These are phyloP conservation scores for Cucumis cinereus DNA, from an alignment of 306 rosid genomes.

Conservation along the genomic window DNA sequence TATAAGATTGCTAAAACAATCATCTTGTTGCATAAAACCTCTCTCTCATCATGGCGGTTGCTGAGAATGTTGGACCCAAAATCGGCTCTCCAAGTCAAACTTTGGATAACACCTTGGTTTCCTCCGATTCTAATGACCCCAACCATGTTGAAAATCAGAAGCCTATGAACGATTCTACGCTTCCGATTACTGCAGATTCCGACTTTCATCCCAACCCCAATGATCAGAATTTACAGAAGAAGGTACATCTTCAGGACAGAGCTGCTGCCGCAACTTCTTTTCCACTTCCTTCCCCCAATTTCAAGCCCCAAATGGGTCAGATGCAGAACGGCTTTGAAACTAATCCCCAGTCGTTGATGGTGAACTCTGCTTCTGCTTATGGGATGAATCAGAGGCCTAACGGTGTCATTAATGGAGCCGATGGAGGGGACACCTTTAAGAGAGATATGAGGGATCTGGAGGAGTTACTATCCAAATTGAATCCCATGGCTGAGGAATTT, in stretches of 20 bases:
- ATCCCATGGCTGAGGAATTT: constrained; percentile 97
- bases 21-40: background rate
- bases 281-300: constrained; percentile 31
- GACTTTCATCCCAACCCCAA: constrained; percentile 25
- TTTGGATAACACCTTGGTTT: constrained; percentile 42
- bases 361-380: constrained; percentile 16
- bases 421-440: constrained; percentile 45
- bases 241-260: constrained; percentile 26
- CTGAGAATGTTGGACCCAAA: constrained; percentile 49
- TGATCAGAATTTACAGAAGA: constrained; percentile 40
- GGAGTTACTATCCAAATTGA: constrained; percentile 78
- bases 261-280: constrained; percentile 15
- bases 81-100: constrained; percentile 24
- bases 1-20: background rate
- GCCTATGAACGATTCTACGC: constrained; percentile 31
- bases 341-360: constrained; percentile 42
- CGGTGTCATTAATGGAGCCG: constrained; percentile 31
- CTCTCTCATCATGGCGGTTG: constrained; percentile 67
- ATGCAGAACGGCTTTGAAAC: constrained; percentile 46
- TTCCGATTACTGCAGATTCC: constrained; percentile 19
- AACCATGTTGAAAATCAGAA: constrained; percentile 53
- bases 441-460: constrained; percentile 91
- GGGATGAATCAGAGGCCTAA: constrained; percentile 29
- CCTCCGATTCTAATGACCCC: constrained; percentile 29
- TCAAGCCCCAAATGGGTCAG: constrained; percentile 46